Conservation (phyloP, 2,329 filamentous ascomycete species). For the Tympanopsis confertula region DNA sequence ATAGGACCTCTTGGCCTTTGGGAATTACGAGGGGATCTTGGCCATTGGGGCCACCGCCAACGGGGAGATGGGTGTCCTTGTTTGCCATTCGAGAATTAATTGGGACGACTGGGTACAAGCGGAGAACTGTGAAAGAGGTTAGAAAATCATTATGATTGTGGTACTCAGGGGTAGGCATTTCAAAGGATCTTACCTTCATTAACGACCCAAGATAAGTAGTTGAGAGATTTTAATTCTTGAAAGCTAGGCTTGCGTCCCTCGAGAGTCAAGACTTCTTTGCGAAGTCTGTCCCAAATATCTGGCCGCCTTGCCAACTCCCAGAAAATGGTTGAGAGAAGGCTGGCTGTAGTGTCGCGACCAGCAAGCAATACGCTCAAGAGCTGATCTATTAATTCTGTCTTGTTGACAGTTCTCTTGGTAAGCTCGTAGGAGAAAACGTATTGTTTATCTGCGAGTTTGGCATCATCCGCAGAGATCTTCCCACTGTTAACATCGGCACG, state of each 20-base stretch:
- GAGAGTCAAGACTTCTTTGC: too few relatives aligned
- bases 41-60: constrained; percentile 20
- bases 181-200: too few relatives aligned
- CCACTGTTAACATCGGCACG: constrained; percentile 3
- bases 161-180: too few relatives aligned
- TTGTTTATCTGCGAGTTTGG: constrained; percentile 11
- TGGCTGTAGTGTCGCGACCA: constrained; percentile 41
- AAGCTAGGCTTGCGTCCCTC: too few relatives aligned
- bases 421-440: constrained; percentile 37
- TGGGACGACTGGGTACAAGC: constrained; percentile 31
- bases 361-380: constrained; percentile 28
- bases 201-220: too few relatives aligned
- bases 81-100: constrained; percentile 35
- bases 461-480: constrained; percentile 7
- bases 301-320: too few relatives aligned
- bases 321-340: too few relatives aligned
- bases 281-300: too few relatives aligned
- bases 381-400: constrained; percentile 23
- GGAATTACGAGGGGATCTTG: constrained; percentile 16
- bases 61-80: constrained; percentile 23
- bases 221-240: too few relatives aligned
- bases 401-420: constrained; percentile 27
- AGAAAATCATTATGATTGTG: too few relatives aligned
- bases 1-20: constrained; percentile 13
- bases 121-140: too few relatives aligned